Base-by-base conservation (phyloP, 257 asterid species). In the Solanum commersonii region DNA sequence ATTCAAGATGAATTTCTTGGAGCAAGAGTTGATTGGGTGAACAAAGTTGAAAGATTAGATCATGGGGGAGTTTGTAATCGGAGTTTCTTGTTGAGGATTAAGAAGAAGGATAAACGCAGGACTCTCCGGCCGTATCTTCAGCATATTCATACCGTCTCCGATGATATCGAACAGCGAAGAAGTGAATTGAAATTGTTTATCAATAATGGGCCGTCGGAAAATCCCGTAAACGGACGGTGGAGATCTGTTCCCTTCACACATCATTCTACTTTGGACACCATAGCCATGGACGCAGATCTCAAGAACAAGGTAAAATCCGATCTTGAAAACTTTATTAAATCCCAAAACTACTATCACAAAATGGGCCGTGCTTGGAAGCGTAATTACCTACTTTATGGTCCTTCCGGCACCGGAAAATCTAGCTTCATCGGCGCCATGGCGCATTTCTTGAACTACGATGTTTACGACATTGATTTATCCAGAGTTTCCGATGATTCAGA, bases 331-430 rank as follows among this genome's bases (percentile, higher is more conserved):
- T 96, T 96, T 85, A 31, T 91, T 38, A 96, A 96, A 89, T 92
- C 98, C 89, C 94, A 93, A 88, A 97, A 95, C 92, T 94, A 94
- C 37, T 96, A 96, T 89, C 95, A 94, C 90, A 90, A 98, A 2
- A 88, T 95, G 71, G 99, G 99, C 71, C 96, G 98, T 3, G 98
- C 95, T 16, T 96, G 99, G 99, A 96, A 94, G 90, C 89, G 98
- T 79, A 96, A 98, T 90, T 96, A 95, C 84, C 88, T 96, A 1
- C 89, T 96, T 11, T 95, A 95, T 91, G 99, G 99, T 3, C 89
- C 95, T 3, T 89, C 98, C 1, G 99, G 99, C 4, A 95, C 99
- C 37, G 99, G 99, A 2, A 96, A 96, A 87, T 94, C 99, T 11
- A 96, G 96, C 7, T 96, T 95, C 78, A 60, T 93, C 1, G 96